Evolutionary conservation across 164 flowering plant genomes (phyloP), one percentile per base, ranked within the genome.

Genomic region (Aristolochia fimbriata): DNA sequence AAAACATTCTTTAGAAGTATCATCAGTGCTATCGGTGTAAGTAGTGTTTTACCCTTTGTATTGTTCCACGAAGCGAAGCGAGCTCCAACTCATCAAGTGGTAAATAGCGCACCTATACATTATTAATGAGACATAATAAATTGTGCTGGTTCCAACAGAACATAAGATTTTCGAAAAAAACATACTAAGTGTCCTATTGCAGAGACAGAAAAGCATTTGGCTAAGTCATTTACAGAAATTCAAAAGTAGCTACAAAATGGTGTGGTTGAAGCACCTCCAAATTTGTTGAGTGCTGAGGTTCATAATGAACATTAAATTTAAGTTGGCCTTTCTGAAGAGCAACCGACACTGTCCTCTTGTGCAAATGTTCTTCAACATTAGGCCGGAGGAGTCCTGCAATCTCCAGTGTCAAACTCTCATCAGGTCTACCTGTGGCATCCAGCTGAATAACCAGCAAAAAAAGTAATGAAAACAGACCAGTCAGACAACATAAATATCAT

Each of bases 81-180:
- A 93, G 77, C 80, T 93, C 99, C 83, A 93, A 68, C 57, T 93
- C 99, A 83, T 93, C 99, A 65, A 93, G 84, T 20, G 97, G 97
- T 64, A 93, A 77, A 66, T 86, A 68, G 46, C 96, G 90, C 25
- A 93, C 76, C 99, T 88, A 66, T 58, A 59, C 57, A 55, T 30
- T 63, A 10, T 0, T 37, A 37, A 7, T 37, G 43, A 37, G 43
- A 37, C 7, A 6, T 37, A 37, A 37, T 37, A 6, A 3, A 37
- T 3, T 0, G 43, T 6, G 9, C 43, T 37, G 43, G 43, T 37
- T 7, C 7, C 43, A 3, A 37, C 43, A 7, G 0, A 37, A 3
- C 43, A 37, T 3, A 3, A 37, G 43, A 37, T 6, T 2, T 27
- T 37, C 43, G 8, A 31, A 3, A 31, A 31, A 3, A 31, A 31